A percentile compares a stretch with the other conserved stretches of the same genome.
Conservation (phyloP, 2,329 filamentous ascomycete species). For the Neonectria ditissima region DNA sequence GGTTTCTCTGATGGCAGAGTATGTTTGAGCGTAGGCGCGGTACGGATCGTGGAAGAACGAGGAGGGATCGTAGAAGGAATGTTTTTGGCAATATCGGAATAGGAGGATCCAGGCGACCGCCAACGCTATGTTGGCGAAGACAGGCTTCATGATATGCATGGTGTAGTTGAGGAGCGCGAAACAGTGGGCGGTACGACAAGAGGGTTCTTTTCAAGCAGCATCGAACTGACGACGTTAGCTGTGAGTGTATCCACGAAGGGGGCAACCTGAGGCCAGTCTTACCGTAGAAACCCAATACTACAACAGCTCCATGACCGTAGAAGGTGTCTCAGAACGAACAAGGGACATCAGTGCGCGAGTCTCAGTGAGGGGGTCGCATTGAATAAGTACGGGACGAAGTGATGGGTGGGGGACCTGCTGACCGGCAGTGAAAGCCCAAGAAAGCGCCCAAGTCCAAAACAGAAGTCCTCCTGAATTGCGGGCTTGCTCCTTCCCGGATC, state of each 20-base stretch:
- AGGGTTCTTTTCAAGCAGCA: constrained; percentile 1
- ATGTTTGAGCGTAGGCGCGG: constrained; percentile 40
- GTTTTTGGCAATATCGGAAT: constrained; percentile 37
- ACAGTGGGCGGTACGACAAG: constrained; percentile 7
- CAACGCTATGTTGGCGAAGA: constrained; percentile 16
- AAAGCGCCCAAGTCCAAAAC: constrained; percentile 10
- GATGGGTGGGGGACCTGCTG: neutral
- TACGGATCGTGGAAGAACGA: constrained; percentile 43
- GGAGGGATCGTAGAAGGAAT: constrained; percentile 42
- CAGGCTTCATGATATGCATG: constrained; percentile 13
- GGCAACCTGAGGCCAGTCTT: neutral
- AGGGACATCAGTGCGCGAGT: neutral
- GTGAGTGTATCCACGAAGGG: neutral
- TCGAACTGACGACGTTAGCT: constrained; percentile 7
- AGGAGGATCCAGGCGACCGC: constrained; percentile 34
- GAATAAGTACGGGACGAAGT: neutral
- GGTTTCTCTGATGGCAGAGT: constrained; percentile 39
- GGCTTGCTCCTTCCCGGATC: constrained; percentile 14
- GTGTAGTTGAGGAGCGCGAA: neutral
- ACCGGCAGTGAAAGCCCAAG: neutral
- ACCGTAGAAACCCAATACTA: constrained; percentile 9
- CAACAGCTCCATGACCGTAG: neutral
- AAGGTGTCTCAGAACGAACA: neutral
- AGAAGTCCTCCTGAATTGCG: constrained; percentile 13
- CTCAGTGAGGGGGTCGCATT: neutral